Evolutionary conservation across 2,329 filamentous ascomycete species (phyloP), one percentile per base, ranked within the genome.

Genomic region (Xylaria arbuscula): DNA sequence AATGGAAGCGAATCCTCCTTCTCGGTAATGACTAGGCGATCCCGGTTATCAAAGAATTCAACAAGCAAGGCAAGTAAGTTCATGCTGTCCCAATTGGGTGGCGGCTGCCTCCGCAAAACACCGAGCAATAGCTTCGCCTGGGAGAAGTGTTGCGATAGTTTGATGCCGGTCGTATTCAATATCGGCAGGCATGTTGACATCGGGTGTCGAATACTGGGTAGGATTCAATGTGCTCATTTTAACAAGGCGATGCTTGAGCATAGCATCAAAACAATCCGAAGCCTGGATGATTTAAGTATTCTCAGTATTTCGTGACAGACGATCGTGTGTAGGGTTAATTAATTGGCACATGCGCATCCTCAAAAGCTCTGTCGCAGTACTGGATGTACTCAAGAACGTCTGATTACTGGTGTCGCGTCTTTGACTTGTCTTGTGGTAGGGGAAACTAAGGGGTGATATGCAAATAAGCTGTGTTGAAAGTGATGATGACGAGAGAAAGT

Each of bases 71-170:
- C 45, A n/a, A n/a, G n/a, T n/a, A 9, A 47, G n/a, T 22, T 47
- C 45, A 47, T 47, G 45, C 45, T 47, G 45, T 47, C n/a, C 45
- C n/a, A 47, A 47, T 47, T 22, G 45, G 45, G n/a, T 47, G n/a
- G 45, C 45, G n/a, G 45, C n/a, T 19, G n/a, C 34, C 54, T 56
- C 54, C 19, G 19, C 34, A 56, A 42, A 42, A 24, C 54, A 13
- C n/a, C 8, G 36, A 56, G 54, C 54, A 42, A 28, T 56, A 47
- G 54, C 36, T 28, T 56, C 36, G 36, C 36, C 54, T 28, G 36
- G 28, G 19, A 56, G 36, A 56, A 56, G 54, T 42, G 36, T 56
- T 56, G 36, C 19, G 10, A 56, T 56, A 56, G 42, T 45, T 45
- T 45, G 42, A 45, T 45, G 42, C 42, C 42, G 42, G 42, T 45